Conservation (phyloP, 2,329 filamentous ascomycete genomes). For the Talaromyces sp. region DNA sequence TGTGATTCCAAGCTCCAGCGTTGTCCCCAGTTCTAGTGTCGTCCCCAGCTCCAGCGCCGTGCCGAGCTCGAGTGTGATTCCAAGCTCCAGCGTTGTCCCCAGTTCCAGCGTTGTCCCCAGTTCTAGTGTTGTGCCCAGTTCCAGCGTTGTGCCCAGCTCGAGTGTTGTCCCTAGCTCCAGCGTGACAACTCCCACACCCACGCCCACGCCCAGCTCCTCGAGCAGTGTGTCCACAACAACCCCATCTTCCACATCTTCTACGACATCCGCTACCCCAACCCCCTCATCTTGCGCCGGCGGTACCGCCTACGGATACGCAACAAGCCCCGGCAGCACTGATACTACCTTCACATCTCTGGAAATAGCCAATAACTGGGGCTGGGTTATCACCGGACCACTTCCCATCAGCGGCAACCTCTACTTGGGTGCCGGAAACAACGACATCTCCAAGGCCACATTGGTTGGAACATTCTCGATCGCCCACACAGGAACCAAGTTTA, state of each 20-base stretch:
- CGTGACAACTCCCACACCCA: neutral
- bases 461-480: constrained; percentile 3
- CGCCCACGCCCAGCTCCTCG: neutral
- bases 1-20: neutral
- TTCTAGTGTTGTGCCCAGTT: neutral
- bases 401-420: constrained; percentile 6
- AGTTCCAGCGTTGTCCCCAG: neutral
- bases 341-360: constrained; percentile 57
- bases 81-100: neutral
- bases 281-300: constrained; percentile 24
- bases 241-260: constrained; percentile 17
- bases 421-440: constrained; percentile 3
- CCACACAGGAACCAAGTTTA: neutral
- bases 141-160: neutral
- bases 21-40: neutral
- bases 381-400: neutral
- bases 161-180: neutral
- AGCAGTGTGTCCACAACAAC: neutral
- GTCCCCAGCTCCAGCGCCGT: neutral
- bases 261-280: constrained; percentile 26
- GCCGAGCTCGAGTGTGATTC: neutral
- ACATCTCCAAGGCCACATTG: neutral
- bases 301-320: constrained; percentile 23
- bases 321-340: constrained; percentile 62
- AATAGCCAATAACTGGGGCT: constrained; percentile 6